Conservation (phyloP, 2,329 filamentous ascomycete species). For the Stagonosporopsis cucurbitacearum region DNA sequence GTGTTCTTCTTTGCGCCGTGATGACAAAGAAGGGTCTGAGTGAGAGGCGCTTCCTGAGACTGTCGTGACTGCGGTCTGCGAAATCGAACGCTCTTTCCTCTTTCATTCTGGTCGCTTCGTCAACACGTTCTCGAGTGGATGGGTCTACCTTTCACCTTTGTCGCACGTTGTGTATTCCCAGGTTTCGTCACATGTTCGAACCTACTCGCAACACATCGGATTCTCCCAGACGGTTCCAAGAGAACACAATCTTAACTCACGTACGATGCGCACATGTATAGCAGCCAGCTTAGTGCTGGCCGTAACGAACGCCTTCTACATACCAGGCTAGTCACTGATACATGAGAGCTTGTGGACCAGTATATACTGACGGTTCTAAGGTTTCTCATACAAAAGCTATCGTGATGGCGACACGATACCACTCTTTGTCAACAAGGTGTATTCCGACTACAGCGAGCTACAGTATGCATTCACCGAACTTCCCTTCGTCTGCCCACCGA, state of each 20-base stretch:
- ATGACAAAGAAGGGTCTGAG: not conserved
- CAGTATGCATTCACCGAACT: slow-evolving; percentile 91
- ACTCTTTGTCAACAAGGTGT: slow-evolving; percentile 90
- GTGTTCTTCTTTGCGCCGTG: not conserved
- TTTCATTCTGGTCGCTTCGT: not conserved
- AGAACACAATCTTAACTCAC: not conserved
- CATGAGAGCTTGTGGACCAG: not conserved
- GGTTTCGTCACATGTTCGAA: not conserved
- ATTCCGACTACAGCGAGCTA: slow-evolving; percentile 87
- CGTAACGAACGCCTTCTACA: slow-evolving; percentile 75
- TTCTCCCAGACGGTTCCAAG: not conserved
- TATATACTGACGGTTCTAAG: slow-evolving; percentile 49
- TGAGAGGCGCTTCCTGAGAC: not conserved
- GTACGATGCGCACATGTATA: slow-evolving; percentile 29
- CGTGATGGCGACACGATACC: slow-evolving; percentile 77
- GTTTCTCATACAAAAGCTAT: slow-evolving; percentile 85
- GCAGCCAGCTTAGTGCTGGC: slow-evolving; percentile 36
- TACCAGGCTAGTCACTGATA: slow-evolving; percentile 65
- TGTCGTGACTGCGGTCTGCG: not conserved
- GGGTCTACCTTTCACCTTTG: slow-evolving; percentile 5
- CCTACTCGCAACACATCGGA: not conserved
- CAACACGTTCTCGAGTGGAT: not conserved
- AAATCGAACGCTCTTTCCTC: slow-evolving; percentile 1
- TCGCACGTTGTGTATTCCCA: not conserved
- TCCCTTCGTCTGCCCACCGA: slow-evolving; percentile 84